Evolutionary conservation across 192 early-diverging fungal genomes (phyloP), one percentile per base, ranked within the genome.

Genomic region (Rhizophagus sp.): DNA sequence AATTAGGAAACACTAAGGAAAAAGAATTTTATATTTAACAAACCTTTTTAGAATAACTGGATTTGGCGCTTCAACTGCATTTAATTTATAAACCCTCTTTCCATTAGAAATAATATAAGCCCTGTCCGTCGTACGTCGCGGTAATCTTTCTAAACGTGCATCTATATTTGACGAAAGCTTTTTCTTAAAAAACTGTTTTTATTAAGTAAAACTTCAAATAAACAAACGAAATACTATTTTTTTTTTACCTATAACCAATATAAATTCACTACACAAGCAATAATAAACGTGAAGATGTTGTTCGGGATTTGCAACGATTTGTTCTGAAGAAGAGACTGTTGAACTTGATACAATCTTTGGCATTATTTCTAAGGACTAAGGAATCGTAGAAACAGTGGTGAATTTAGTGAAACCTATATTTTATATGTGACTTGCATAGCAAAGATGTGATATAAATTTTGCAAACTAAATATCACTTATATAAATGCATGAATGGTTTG

Each of bases 261-360:
- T 83, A 79, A 90, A 90, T 80, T 90, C 89, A 64, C 87, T 88
- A 74, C 89, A 90, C 22, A 89, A 78, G 70, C 89, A 90, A 52
- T 90, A 90, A 71, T 90, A 90, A 12, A 88, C 87, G 69, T 89
- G 88, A 50, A 90, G 68, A 22, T 86, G 83, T 52, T 83, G 84
- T 39, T 82, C 80, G 36, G 82, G 82, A 30, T 83, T 83, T 63
- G 83, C 78, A 73, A 82, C 79, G 12, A 57, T n/a, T 61, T 79
- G 78, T 83, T 90, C 86, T 0, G 89, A 90, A 1, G 89, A 90
- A 17, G 89, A 90, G 34, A 90, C 84, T 41, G 85, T 86, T 47
- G 85, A 87, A 67, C 87, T 87, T 73, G 87, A 87, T 41, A 90
- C 88, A 69, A 90, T 88, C 79, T 89, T 90, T 75, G 89, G 89